Evolutionary conservation across 306 rosid species (phyloP), one percentile per base, ranked within the genome.

Genomic region (Citrullus amarus): DNA sequence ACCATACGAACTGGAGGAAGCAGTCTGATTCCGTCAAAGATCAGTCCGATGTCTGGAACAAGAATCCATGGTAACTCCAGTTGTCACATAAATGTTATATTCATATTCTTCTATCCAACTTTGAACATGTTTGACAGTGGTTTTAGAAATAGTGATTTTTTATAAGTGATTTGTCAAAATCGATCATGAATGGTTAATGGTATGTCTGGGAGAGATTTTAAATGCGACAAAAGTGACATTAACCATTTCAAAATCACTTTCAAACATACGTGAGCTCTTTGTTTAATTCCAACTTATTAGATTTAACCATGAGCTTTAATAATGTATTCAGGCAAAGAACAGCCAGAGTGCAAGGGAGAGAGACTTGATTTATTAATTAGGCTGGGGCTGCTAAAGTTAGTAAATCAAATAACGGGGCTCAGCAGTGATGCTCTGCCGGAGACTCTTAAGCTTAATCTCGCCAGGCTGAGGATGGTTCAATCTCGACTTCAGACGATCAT

Each of bases 351-450:
- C 61, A 58, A 55, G 67, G 87, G 87, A 6, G 84, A 84, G 38
- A 69, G 78, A 15, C 61, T 79, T 79, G 87, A 84, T 81, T 59
- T 84, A 60, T 81, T 79, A 44, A 30, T 84, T 57, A 79, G 87
- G 77, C 69, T 84, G 48, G 87, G 87, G 18, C 75, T 84, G 80
- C 78, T 84, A 50, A 84, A 84, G 82, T 84, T 84, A n/a, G 87
- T 84, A 8, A 78, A 53, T 59, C 82, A 75, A 69, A 68, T 81
- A 56, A 65, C 39, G 30, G 87, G 87, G 20, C 75, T 79, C 62
- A 76, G 68, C 53, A 36, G 34, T 32, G 84, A 84, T 67, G 48
- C 79, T 75, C 44, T 81, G 70, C 87, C 87, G 4, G 87, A 84
- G 80, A 79, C 87, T 48, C 79, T 84, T 22, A 51, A 59, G 76